Evolutionary conservation across 1,284 basidiomycete genomes (phyloP), one percentile per base, ranked within the genome.

Genomic region (Lignosus rhinocerotis): DNA sequence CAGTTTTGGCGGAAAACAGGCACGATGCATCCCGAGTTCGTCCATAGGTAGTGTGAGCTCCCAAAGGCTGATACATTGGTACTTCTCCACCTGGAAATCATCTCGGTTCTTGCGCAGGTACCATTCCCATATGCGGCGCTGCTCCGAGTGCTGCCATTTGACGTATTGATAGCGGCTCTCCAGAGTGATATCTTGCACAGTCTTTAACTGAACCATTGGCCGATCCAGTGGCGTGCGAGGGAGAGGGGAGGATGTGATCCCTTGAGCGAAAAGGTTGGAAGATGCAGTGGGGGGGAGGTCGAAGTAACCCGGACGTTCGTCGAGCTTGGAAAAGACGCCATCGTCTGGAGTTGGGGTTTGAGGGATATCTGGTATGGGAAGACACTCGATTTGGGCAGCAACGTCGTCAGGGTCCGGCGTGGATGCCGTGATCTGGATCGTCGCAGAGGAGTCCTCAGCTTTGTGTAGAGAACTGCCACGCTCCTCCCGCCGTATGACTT

Each of bases 41-140:
- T 83, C 80, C 25, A 85, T 86, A 21, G 90, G 92, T 38, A 93
- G 79, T 9, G 84, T 88, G 67, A 85, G 90, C 65, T 88, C 85
- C 77, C 88, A 85, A 9, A 94, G 70, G 65, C 81, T 86, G 72
- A 98, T 90, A 66, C 88, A 86, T 70, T 98, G 96, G 70, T 96
- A 98, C 71, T 95, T 92, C 71, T 96, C 94, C 32, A 96, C 92
- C 43, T 92, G 83, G 65, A 97, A 89, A 65, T 92, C 89, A 67
- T 94, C 92, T 6, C 78, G 72, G 72, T 94, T 90, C 73, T 92
- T 88, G 51, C 88, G 83, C 12, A 92, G 76, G 69, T 96, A 96
- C 88, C 92, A 95, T 68, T 94, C 89, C 93, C 95, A 98, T 17
- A 94, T 84, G 48, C 89, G 87, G 42, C 92, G 82, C 64, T 93